Base-by-base conservation (phyloP, 495 filamentous ascomycete genomes). In the Penicillium roqueforti region DNA sequence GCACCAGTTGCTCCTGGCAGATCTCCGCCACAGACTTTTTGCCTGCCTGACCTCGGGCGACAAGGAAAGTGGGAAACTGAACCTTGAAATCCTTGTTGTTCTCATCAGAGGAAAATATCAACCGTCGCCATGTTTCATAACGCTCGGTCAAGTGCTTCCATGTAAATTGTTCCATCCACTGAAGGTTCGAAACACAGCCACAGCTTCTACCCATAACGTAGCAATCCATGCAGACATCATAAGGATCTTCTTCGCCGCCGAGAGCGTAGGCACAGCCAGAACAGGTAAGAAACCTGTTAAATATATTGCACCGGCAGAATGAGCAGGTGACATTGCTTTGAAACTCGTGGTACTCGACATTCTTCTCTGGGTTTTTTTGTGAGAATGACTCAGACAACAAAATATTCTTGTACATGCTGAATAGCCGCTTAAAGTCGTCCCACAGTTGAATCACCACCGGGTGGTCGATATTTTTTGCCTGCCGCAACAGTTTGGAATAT, bases 161-260 rank as follows among this genome's bases (percentile, higher is more conserved):
- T 18, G 77, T 70, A 72, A 91, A 95, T 66, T 98, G 93, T 62
- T 98, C 91, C 23, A 89, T 87, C 92, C 92, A 98, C 48, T 81
- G 85, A 25, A 93, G 80, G 9, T 82, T 84, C 6, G 91, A 93
- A 31, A 93, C 78, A 59, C 93, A 98, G 7, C 75, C 77, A 66
- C 93, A 98, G 56, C 90, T 95, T 44, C 93, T 84, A 31, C 93
- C 93, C 83, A 96, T 92, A 14, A 83, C 85, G 58, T 92, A 97
- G 66, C 93, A 98, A 39, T 98, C 92, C 84, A 98, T 89, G 66
- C 93, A 98, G 11, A 98, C 80, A 62, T 98, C 93, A 63, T 97
- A 98, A 0, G 86, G 82, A 54, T 92, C 87, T 46, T 89, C 81
- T 4, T 80, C 87, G 46, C 75, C 74, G 28, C 76, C 72, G 37